Percentiles rank a stretch among this genome's conserved stretches.
These are phyloP conservation scores for Symbiodinium pilosum DNA, from an alignment of 73 alveolate genomes.

Conservation along the genomic window DNA sequence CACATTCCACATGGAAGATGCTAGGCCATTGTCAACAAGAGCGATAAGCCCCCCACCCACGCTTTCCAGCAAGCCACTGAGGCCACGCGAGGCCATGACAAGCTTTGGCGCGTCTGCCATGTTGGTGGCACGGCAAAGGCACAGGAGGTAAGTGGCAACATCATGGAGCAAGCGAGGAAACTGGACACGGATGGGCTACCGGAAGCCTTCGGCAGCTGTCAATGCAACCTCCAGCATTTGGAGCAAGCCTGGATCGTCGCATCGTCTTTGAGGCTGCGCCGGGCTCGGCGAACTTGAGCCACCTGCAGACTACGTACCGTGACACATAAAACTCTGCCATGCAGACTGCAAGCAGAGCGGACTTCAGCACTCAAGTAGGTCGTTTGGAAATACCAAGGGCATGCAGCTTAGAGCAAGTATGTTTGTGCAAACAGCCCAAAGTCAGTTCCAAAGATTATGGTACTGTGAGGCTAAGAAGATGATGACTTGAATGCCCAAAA, in stretches of 20 bases:
- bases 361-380: too few species aligned
- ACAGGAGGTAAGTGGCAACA: not conserved
- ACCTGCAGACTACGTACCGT: too few species aligned
- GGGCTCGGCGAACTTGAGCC: not conserved
- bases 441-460: too few species aligned
- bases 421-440: too few species aligned
- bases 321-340: too few species aligned
- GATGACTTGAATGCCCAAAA: too few species aligned
- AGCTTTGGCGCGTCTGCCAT: constrained; percentile 46
- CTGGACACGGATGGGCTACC: not conserved
- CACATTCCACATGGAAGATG: too few species aligned
- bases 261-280: not conserved
- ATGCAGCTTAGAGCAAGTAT: too few species aligned
- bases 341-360: too few species aligned
- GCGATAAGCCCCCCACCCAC: constrained; percentile 2
- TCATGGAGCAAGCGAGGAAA: not conserved
- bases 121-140: not conserved
- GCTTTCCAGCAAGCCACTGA: constrained; percentile 62
- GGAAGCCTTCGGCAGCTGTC: not conserved
- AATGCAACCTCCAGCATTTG: not conserved
- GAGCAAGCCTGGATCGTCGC: not conserved
- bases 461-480: too few species aligned
- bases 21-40: not conserved
- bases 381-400: too few species aligned
- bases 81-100: constrained; percentile 68